Base-by-base conservation (phyloP, 441 rosid genomes). In the Iberis amara region DNA sequence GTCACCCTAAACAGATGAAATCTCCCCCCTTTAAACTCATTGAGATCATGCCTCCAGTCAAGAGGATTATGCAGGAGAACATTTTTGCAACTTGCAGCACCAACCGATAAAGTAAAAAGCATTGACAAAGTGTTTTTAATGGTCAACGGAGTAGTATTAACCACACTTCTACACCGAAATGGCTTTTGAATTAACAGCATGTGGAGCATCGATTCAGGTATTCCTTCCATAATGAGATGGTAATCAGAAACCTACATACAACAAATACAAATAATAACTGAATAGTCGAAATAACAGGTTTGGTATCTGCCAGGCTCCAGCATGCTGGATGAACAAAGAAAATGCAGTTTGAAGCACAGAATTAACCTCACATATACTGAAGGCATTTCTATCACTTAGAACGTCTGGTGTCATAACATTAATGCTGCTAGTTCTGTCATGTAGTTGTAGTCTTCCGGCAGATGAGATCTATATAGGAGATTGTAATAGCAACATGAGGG, bases 381-480 rank as follows among this genome's bases (percentile, higher is more conserved):
- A 47, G 50, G 61, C 47, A 39, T 62, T 62, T 87, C 87, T 76
- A 61, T 68, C 60, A 51, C 83, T 69, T 64, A 79, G 74, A 64
- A 88, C 72, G 65, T 84, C 86, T 15, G 92, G 86, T 56, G 76
- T 46, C 47, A 86, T 61, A 55, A 73, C 83, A 78, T 88, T 81
- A 47, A 88, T 73, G 68, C 83, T 69, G 67, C 87, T 82, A 39
- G 78, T 86, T 46, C 61, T 57, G 74, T 92, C 96, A 76, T 74
- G 78, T 56, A 92, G 64, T 70, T 86, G 94, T 62, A 88, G 67
- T 69, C 79, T 82, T 79, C 94, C 95, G 44, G 85, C 69, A 40
- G 78, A 65, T 61, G 80, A 82, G 55, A 80, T 65, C 98, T 82
- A 72, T 13, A 68, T 8, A 59, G 39, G 65, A 53, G 43, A 65